Evolutionary conservation across 2,329 filamentous ascomycete species (phyloP), one percentile per base, ranked within the genome.

Genomic region (Graphilbum fragrans): DNA sequence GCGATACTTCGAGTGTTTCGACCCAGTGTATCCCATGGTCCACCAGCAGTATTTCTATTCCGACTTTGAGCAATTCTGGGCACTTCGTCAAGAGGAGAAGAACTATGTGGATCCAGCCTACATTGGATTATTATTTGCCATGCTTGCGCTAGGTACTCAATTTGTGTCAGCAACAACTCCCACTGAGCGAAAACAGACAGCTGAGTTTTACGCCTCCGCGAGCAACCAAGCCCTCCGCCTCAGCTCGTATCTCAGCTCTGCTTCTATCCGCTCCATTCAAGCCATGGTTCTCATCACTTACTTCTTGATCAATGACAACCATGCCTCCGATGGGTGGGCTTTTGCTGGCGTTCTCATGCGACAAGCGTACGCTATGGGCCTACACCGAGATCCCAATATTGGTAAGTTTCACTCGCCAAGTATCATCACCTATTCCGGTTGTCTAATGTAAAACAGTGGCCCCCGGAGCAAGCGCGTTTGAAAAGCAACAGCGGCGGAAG

Each of bases 231-330:
- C 83, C 0, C 60, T 90, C 35, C 72, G 83, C 3, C 73, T 87
- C 53, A 81, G 77, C 43, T 86, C 81, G 0, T 90, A 87, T 52
- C 68, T 88, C 3, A 87, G 82, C 56, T 77, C 76, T 35, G 80
- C 82, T 2, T 84, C 80, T 0, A 67, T 86, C 38, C 67, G 77
- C 20, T 83, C 82, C 1, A 76, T 88, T 25, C 82, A 86, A 57
- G 77, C 84, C 35, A 88, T 88, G 82, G 79, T 87, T 1, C 61
- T 90, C n/a, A 77, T 87, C 45, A 79, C 78, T 0, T 88, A 88
- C 54, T 90, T 90, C 51, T 66, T 90, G 29, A 87, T 88, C 64
- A 90, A 90, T 52, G 83, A 90, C 57, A 87, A 87, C 52, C 83
- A 88, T 52, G 82, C 82, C 4, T 84, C 80, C 0, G 84, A 90